Percentiles rank a stretch among this genome's conserved stretches.
Conservation (phyloP, 2,329 filamentous ascomycete species). For the Xylogone sp. region DNA sequence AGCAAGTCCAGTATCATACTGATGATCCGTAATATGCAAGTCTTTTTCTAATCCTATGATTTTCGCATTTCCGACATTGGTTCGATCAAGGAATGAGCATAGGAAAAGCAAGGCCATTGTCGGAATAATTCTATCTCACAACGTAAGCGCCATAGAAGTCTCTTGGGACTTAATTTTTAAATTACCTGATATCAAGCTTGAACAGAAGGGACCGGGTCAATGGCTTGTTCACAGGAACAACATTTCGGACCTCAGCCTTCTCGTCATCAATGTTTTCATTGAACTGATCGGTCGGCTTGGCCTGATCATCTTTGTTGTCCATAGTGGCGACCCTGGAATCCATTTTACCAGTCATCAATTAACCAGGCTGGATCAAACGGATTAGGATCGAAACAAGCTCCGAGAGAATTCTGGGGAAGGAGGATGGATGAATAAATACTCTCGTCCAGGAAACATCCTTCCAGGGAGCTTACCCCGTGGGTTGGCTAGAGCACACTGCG, state of each 20-base stretch:
- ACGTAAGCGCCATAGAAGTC: background rate
- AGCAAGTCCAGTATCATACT: constrained; percentile 62
- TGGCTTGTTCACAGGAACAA: background rate
- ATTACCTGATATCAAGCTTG: constrained; percentile 51
- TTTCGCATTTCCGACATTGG: constrained; percentile 70
- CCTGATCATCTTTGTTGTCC: background rate
- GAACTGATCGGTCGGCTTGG: background rate
- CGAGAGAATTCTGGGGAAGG: background rate
- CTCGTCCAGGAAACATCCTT: background rate
- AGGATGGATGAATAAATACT: background rate
- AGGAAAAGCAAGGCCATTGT: constrained; percentile 61
- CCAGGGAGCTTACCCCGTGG: background rate
- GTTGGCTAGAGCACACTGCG: background rate
- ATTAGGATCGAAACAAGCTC: background rate
- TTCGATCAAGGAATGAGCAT: constrained; percentile 63
- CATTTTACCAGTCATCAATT: background rate
- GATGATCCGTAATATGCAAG: constrained; percentile 52
- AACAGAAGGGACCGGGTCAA: constrained; percentile 34
- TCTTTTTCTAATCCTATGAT: constrained; percentile 59
- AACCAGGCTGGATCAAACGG: background rate
- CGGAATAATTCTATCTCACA: constrained; percentile 49
- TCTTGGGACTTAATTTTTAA: background rate
- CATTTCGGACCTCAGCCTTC: background rate
- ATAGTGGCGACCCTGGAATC: background rate
- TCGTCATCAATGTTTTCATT: background rate